phyloP scores from a whole-genome alignment of 176 grass and related monocot genomes.

The Thinopyrum elongatum region DNA sequence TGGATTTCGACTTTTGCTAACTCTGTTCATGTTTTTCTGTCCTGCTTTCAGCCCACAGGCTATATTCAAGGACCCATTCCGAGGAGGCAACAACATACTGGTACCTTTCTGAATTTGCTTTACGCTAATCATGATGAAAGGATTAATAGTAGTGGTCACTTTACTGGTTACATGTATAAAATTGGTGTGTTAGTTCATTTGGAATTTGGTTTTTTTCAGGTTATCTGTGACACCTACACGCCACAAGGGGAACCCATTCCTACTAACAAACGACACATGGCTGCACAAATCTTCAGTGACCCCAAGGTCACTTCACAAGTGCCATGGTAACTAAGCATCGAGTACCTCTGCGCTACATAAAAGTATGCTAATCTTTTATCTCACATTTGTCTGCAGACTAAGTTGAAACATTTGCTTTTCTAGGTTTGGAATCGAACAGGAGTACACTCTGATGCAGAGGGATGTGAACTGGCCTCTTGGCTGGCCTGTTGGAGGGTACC shows the following conservation, averaged over 20 bases:
- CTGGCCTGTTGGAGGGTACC: constrained; percentile 96
- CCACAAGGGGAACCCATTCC: constrained; percentile 72
- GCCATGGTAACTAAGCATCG: constrained; percentile 65
- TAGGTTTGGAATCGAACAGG: constrained; percentile 98
- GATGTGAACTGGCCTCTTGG: constrained; percentile 98
- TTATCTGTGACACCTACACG: constrained; percentile 82
- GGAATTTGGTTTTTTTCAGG: constrained; percentile 36
- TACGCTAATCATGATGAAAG: not conserved
- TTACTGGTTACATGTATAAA: not conserved
- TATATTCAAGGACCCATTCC: constrained; percentile 97
- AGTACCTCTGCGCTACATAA: not conserved
- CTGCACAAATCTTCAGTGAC: constrained; percentile 76
- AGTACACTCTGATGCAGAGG: constrained; percentile 92
- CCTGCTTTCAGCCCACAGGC: constrained; percentile 74
- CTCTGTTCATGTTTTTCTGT: not conserved
- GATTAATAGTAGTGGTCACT: not conserved
- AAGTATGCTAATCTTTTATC: not conserved
- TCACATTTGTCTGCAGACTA: not conserved
- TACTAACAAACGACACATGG: constrained; percentile 71
- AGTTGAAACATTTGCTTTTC: constrained; percentile 16
- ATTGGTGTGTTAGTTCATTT: not conserved
- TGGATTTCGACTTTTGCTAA: not conserved
- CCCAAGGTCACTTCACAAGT: constrained; percentile 75
- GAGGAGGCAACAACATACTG: constrained; percentile 95
- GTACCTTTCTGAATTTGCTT: constrained; percentile 33